A percentile compares a stretch with the other conserved stretches of the same genome.
Conservation (phyloP, 139 green algal species). For the Asterochloris erici region DNA sequence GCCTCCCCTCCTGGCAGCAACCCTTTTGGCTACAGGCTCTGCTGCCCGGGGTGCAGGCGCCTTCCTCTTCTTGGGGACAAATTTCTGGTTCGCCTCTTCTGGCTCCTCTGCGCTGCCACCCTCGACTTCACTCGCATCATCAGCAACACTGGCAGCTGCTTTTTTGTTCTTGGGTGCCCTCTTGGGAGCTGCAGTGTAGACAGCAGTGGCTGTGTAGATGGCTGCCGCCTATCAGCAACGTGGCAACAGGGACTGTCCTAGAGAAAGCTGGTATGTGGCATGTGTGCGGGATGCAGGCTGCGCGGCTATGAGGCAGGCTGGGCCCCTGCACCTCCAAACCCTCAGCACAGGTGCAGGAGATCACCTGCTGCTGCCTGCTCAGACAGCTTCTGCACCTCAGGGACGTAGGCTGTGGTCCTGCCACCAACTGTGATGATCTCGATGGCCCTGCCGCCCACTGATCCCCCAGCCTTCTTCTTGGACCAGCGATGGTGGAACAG, state of each 20-base stretch:
- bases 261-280: not conserved
- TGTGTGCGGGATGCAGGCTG: not conserved
- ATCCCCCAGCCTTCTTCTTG: conserved; percentile 30
- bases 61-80: not conserved
- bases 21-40: not conserved
- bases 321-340: not conserved
- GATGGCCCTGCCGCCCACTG: conserved; percentile 43
- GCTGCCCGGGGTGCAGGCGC: not conserved
- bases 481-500: conserved; percentile 66
- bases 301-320: not conserved
- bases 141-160: not conserved
- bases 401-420: conserved; percentile 74
- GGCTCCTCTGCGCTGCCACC: not conserved
- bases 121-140: not conserved
- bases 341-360: not conserved
- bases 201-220: not conserved
- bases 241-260: too few species aligned
- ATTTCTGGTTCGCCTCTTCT: not conserved
- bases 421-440: conserved; percentile 71
- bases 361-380: not conserved
- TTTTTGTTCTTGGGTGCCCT: not conserved
- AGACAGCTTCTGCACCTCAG: conserved; percentile 54
- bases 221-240: not conserved
- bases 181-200: too few species aligned
- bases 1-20: not conserved